Conservation (phyloP, 1,139 yeast genomes). For the Scheffersomyces insectosa region DNA sequence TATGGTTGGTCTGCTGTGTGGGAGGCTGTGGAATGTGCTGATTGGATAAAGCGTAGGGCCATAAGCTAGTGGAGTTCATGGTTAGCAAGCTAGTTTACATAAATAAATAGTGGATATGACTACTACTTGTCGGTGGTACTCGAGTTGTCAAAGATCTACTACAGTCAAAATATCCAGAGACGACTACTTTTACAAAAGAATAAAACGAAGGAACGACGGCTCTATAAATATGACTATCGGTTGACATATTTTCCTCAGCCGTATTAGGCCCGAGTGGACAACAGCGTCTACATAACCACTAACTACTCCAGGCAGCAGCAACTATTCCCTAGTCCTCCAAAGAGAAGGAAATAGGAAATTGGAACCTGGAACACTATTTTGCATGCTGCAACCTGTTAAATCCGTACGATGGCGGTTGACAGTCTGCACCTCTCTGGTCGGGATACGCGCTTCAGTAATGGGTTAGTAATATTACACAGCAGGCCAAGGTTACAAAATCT, state of each 20-base stretch:
- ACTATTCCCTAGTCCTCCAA: no score
- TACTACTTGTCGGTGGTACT: neutral
- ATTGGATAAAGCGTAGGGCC: conserved; percentile 1
- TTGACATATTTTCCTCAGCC: conserved; percentile 1
- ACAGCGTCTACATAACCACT: neutral
- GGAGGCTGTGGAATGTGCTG: conserved; percentile 2
- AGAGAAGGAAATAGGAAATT: no score
- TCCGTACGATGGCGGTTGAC: no score
- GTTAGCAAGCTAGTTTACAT: neutral
- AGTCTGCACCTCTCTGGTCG: no score
- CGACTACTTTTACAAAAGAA: no score
- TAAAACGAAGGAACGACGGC: no score
- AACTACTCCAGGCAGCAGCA: neutral
- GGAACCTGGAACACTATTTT: neutral
- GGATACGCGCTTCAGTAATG: no score
- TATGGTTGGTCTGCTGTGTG: neutral
- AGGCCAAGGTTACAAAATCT: no score
- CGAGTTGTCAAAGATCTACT: no score
- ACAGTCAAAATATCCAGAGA: no score
- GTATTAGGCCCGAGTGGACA: neutral
- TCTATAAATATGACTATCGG: neutral
- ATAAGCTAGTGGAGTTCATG: conserved; percentile 1
- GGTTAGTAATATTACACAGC: no score
- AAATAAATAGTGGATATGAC: neutral
- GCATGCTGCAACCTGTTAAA: no score